Evolutionary conservation across 2,329 filamentous ascomycete species (phyloP), one percentile per base, ranked within the genome.

Genomic region (Tolypocladium tropicale): DNA sequence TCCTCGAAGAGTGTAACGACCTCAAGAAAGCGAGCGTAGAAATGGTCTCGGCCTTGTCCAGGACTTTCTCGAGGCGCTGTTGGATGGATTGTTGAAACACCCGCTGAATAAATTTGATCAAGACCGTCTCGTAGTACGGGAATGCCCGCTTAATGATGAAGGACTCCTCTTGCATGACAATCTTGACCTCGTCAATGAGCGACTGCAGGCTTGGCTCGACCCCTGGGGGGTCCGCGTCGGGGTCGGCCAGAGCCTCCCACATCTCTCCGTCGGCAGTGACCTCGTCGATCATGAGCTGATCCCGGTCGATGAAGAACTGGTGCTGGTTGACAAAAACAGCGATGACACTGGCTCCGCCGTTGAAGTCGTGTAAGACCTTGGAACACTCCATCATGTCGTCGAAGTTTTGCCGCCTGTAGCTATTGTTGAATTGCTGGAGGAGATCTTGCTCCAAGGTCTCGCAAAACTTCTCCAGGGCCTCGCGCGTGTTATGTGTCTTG

Each of bases 21-120:
- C 94, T 84, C 33, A 99, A 74, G 68, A 96, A 99, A 1, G 94
- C 92, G 33, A 99, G 76, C 0, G 91, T 92, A 0, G 95, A 99
- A 18, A 97, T 85, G 6, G 88, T 89, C 61, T 90, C 88, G 18
- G 94, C 94, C 73, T 97, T 97, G 64, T 96, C 92, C 52, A 99
- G 77, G 4, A 99, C 92, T 83, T 95, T 89, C 69, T 99, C 94
- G 11, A 99, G 78, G 16, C 93, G 83, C 70, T 97, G 93, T 72
- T 99, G 95, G 59, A 99, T 92, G 2, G 93, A 97, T 71, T 99
- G 94, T 68, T 99, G 94, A 67, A 99, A 99, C 12, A 99, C 88
- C 62, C 94, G 83, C 71, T 99, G 94, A 53, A 99, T 80, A 65
- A 99, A 99, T 64, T 93, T 93, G 61, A 86, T 86, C 53, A 99